Percentiles rank a stretch among this genome's conserved stretches.
phyloP scores from a whole-genome alignment of 1,139 yeast species.

The Saccharomycopsis hybrid region DNA sequence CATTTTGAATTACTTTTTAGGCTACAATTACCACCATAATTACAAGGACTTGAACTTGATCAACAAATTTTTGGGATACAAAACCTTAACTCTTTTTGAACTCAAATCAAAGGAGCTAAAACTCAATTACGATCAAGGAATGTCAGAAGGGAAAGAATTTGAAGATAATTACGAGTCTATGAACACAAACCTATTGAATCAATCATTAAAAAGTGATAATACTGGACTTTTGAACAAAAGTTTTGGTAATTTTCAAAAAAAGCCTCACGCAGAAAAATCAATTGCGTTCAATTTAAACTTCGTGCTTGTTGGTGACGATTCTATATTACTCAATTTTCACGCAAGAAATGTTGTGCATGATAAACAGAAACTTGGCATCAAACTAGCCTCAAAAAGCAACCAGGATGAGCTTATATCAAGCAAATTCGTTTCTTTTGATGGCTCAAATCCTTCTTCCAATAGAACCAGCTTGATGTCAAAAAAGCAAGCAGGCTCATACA shows the following conservation, averaged over 20 bases:
- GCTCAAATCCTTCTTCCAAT: neutral
- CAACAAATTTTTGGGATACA: slow-evolving; percentile 30
- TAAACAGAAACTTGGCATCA: slow-evolving; percentile 1
- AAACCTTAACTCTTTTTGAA: slow-evolving; percentile 30
- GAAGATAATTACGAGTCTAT: slow-evolving; percentile 12
- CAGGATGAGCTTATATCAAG: neutral
- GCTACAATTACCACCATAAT: slow-evolving; percentile 34
- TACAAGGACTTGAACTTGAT: slow-evolving; percentile 32
- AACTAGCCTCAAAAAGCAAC: neutral
- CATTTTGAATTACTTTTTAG: slow-evolving; percentile 32
- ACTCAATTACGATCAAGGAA: slow-evolving; percentile 20
- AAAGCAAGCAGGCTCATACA: slow-evolving; percentile 1
- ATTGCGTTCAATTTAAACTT: slow-evolving; percentile 9
- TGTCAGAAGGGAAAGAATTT: slow-evolving; percentile 7
- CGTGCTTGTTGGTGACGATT: slow-evolving; percentile 14
- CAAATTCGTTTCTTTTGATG: neutral
- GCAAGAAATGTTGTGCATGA: slow-evolving; percentile 18
- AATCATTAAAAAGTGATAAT: slow-evolving; percentile 12
- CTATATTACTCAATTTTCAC: slow-evolving; percentile 20
- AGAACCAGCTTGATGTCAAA: neutral
- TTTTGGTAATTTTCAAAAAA: slow-evolving; percentile 15
- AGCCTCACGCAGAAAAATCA: neutral
- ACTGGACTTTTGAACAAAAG: slow-evolving; percentile 21
- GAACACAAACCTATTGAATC: slow-evolving; percentile 5
- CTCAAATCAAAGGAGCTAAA: slow-evolving; percentile 25